Conservation (phyloP, 2,329 filamentous ascomycete species). For the Orbilia blumenaviensis region DNA sequence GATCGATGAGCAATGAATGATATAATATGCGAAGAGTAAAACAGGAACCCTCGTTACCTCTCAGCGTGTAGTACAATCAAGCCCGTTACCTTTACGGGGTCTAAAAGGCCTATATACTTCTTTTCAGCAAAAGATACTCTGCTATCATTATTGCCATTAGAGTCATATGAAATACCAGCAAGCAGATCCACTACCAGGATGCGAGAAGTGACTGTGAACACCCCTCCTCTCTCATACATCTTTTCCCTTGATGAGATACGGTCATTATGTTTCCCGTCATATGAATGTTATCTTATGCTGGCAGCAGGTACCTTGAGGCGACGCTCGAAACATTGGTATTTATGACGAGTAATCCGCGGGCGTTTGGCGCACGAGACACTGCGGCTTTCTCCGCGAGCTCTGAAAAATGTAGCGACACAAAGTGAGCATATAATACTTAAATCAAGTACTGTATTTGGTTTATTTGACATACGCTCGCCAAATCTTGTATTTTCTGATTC, state of each 20-base stretch:
- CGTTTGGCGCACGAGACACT: constrained; percentile 81
- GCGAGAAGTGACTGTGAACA: constrained; percentile 94
- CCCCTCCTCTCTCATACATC: constrained; percentile 86
- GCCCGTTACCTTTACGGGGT: constrained; percentile 85
- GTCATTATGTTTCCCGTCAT: neutral
- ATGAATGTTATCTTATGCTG: neutral
- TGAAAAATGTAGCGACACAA: too few relatives aligned
- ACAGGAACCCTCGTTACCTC: constrained; percentile 60
- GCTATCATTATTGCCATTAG: neutral
- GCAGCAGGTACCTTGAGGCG: constrained; percentile 67
- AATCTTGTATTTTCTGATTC: constrained; percentile 97
- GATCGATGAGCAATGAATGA: neutral
- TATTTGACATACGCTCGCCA: constrained; percentile 71
- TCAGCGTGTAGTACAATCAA: constrained; percentile 89
- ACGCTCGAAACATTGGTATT: constrained; percentile 95
- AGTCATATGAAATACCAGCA: constrained; percentile 65
- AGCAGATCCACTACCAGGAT: constrained; percentile 94
- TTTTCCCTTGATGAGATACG: constrained; percentile 72
- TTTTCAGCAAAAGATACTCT: constrained; percentile 35
- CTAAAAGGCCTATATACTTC: constrained; percentile 69
- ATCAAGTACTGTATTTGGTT: too few relatives aligned
- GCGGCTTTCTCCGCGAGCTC: constrained; percentile 94
- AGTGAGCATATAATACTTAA: too few relatives aligned
- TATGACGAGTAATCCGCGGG: constrained; percentile 85
- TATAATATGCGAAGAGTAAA: neutral